Evolutionary conservation across 768 basidiomycete species (phyloP).

Genomic region (Leccinum incarnatum): DNA sequence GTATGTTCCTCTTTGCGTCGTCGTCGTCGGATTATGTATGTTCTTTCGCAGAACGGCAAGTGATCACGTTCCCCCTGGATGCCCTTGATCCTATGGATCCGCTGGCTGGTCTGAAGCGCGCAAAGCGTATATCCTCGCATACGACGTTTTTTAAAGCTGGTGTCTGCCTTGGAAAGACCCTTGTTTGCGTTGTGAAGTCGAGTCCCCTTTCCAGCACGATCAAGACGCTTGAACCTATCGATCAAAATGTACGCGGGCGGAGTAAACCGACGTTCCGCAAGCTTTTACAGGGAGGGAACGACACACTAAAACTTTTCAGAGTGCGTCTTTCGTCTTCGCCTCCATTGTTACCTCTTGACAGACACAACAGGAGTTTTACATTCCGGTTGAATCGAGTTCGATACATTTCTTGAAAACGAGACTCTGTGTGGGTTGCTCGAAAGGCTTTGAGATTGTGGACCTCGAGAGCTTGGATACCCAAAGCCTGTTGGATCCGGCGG

Average conservation of each 20-base stretch:
- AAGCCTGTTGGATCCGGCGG: slow-evolving; percentile 89
- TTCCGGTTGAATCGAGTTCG: slow-evolving; percentile 94
- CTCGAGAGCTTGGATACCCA: slow-evolving; percentile 96
- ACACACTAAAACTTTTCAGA: slow-evolving; percentile 89
- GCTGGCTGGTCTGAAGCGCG: slow-evolving; percentile 85
- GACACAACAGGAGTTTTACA: slow-evolving; percentile 85
- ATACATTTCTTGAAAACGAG: slow-evolving; percentile 97
- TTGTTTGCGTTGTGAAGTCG: slow-evolving; percentile 97
- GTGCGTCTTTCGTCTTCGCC: slow-evolving; percentile 37
- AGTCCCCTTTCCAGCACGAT: slow-evolving; percentile 94
- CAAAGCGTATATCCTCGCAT: slow-evolving; percentile 92
- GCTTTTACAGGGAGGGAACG: slow-evolving; percentile 90
- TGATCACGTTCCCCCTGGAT: slow-evolving; percentile 94
- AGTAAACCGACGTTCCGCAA: slow-evolving; percentile 94
- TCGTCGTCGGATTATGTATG: not conserved
- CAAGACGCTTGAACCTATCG: slow-evolving; percentile 95
- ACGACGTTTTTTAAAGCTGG: slow-evolving; percentile 99
- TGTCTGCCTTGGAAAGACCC: slow-evolving; percentile 81
- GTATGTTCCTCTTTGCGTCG: slow-evolving; percentile 38
- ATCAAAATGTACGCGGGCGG: slow-evolving; percentile 75
- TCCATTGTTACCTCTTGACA: not conserved
- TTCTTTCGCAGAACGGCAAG: slow-evolving; percentile 72
- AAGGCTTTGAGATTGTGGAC: slow-evolving; percentile 98
- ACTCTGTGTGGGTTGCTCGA: slow-evolving; percentile 94
- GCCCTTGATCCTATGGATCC: slow-evolving; percentile 89